Evolutionary conservation across 805 yeast species (phyloP).

Genomic region (Candida gorgasii): DNA sequence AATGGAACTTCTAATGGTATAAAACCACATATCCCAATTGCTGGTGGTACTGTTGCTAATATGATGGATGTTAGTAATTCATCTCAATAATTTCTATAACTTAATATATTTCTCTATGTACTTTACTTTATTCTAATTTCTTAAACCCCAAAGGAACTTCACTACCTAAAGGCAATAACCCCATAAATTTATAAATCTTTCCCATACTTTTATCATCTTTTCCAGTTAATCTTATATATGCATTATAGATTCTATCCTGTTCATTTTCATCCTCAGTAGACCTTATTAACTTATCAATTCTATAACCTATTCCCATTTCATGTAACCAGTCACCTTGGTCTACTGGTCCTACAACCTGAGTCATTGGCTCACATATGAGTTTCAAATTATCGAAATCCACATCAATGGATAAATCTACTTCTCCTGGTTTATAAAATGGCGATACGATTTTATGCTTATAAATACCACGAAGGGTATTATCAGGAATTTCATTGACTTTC

Average conservation of each 20-base stretch:
- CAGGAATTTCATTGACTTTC: slow-evolving; percentile 58
- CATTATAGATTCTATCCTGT: slow-evolving; percentile 51
- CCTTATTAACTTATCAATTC: slow-evolving; percentile 60
- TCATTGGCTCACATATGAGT: slow-evolving; percentile 14
- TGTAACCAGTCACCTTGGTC: slow-evolving; percentile 83
- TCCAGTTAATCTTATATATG: slow-evolving; percentile 65
- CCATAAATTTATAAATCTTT: slow-evolving; percentile 68
- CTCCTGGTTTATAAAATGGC: slow-evolving; percentile 76
- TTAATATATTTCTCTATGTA: background rate
- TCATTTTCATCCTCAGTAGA: slow-evolving; percentile 42
- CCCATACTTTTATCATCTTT: slow-evolving; percentile 72
- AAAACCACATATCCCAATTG: slow-evolving; percentile 15
- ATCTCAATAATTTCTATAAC: slow-evolving; percentile 23
- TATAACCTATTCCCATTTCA: slow-evolving; percentile 69
- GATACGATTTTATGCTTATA: slow-evolving; percentile 69
- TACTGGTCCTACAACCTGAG: slow-evolving; percentile 52
- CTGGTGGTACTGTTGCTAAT: slow-evolving; percentile 22
- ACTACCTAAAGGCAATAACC: slow-evolving; percentile 50
- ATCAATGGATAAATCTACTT: slow-evolving; percentile 79
- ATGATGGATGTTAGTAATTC: slow-evolving; percentile 19
- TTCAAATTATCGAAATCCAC: slow-evolving; percentile 72
- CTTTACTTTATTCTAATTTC: slow-evolving; percentile 20
- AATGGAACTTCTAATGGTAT: background rate
- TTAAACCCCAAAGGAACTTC: slow-evolving; percentile 57
- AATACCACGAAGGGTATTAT: slow-evolving; percentile 74